Evolutionary conservation across 306 rosid species (phyloP), one percentile per base, ranked within the genome.

Genomic region (Fragaria ananassa): DNA sequence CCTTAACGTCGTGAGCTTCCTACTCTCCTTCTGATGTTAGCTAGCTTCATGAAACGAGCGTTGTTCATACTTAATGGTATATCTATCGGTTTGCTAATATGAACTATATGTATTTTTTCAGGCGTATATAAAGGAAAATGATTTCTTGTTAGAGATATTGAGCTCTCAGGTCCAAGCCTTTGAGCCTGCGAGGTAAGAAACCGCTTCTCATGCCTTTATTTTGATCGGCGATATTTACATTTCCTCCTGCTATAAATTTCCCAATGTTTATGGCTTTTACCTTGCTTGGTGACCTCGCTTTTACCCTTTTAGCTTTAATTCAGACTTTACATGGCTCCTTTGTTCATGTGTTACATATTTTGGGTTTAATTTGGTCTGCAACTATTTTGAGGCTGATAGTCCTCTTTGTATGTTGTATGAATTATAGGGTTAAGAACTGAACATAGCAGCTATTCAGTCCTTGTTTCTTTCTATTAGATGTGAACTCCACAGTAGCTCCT

Each of bases 261-360:
- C 1, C 45, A 41, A 8, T 41, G 45, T 41, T 41, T 8, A 41
- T 41, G 45, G 45, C 45, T 41, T 41, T 41, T 41, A 41, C 18
- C 41, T 47, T 68, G 79, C 15, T 61, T 34, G 29, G 45, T 12
- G 25, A 67, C 69, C 6, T 62, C 60, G 54, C 62, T 71, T 76
- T 66, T 14, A 76, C 31, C 76, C 57, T 68, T 76, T 37, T 23
- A 72, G 61, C 75, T 76, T 66, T 70, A 63, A 49, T 68, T 25
- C 56, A 53, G 50, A 69, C 81, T 77, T 81, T 79, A 81, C 78
- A 73, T 75, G 44, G 66, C 78, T 76, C 49, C 27, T 49, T 66
- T 8, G 10, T 42, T 72, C 13, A 15, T 11, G 50, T n/a, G 67
- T 61, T 64, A 1, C 18, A 12, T n/a, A 23, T 65, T 63, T 72